These are phyloP conservation scores for Apodospora peruviana DNA, from an alignment of 495 filamentous ascomycete genomes.

Conservation along the genomic window DNA sequence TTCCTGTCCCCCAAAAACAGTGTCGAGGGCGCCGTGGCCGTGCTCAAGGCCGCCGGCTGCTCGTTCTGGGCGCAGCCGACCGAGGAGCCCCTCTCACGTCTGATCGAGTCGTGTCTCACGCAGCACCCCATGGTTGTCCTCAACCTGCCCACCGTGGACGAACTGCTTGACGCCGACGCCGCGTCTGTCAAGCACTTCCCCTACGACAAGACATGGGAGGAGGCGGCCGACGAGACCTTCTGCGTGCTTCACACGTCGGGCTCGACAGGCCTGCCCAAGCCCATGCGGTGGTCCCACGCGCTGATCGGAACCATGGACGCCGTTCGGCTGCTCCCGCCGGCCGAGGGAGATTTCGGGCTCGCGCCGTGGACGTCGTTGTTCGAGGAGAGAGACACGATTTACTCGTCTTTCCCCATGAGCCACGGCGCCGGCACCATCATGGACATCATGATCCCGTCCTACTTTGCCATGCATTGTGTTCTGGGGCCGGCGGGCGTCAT, in stretches of 20 bases:
- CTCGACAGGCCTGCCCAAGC: not conserved
- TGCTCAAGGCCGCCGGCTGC: not conserved
- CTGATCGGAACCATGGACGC: not conserved
- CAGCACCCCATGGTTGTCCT: not conserved
- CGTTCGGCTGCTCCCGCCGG: not conserved
- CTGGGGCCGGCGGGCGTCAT: not conserved
- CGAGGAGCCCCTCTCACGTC: not conserved
- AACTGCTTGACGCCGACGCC: not conserved
- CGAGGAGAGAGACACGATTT: not conserved
- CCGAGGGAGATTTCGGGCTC: not conserved
- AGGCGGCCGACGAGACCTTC: not conserved
- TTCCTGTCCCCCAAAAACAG: not conserved
- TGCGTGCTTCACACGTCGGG: not conserved
- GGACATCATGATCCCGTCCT: not conserved
- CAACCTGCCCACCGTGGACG: not conserved
- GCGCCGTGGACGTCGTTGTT: not conserved
- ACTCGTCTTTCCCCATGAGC: not conserved
- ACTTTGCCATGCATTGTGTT: not conserved
- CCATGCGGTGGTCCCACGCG: not conserved
- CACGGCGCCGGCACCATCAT: not conserved
- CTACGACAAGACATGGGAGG: not conserved
- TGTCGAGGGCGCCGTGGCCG: not conserved
- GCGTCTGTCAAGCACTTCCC: not conserved
- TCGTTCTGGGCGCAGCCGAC: not conserved
- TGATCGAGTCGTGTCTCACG: not conserved